Evolutionary conservation across 2,329 filamentous ascomycete species (phyloP), one percentile per base, ranked within the genome.

Genomic region (Colletotrichum destructivum): DNA sequence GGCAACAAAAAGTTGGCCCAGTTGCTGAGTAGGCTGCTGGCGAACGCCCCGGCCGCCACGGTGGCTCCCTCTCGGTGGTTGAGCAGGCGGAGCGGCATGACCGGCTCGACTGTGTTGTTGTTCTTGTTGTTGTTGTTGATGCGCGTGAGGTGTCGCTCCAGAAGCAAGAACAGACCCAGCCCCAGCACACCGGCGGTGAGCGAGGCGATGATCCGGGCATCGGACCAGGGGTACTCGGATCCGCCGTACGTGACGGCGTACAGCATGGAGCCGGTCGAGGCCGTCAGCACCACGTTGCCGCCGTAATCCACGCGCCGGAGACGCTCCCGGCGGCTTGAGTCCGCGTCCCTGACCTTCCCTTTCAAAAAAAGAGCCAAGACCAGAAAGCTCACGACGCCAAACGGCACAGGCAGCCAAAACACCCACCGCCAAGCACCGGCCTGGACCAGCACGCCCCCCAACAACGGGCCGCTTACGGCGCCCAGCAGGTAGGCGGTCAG

Each of bases 41-140:
- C 46, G 42, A 78, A 77, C 1, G 77, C 77, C 49, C 75, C 77
- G 35, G 68, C 47, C 23, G 75, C 75, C 18, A 79, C 23, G 59
- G 78, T 74, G 7, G 71, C 68, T 1, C 75, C 74, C 15, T 76
- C 77, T 4, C 74, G 72, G 31, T 74, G 66, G 4, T 70, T 56
- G 49, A 79, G 77, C 0, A 79, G 67, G 1, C 77, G 86, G 13
- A 93, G 82, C 0, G 94, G 94, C 79, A 96, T 94, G 71, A 97
- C 86, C 1, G 95, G 95, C 26, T 31, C 26, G 26, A 31, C 6
- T 31, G 3, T 4, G 26, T 31, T 31, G 26, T 31, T 31, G n/a
- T n/a, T n/a, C n/a, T n/a, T n/a, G n/a, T n/a, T n/a, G n/a, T n/a
- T n/a, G n/a, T n/a, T n/a, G n/a, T n/a, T n/a, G n/a, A n/a, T n/a